These are phyloP conservation scores for Penicillium verrucosum DNA, from an alignment of 2,329 filamentous ascomycete species.

Conservation along the genomic window DNA sequence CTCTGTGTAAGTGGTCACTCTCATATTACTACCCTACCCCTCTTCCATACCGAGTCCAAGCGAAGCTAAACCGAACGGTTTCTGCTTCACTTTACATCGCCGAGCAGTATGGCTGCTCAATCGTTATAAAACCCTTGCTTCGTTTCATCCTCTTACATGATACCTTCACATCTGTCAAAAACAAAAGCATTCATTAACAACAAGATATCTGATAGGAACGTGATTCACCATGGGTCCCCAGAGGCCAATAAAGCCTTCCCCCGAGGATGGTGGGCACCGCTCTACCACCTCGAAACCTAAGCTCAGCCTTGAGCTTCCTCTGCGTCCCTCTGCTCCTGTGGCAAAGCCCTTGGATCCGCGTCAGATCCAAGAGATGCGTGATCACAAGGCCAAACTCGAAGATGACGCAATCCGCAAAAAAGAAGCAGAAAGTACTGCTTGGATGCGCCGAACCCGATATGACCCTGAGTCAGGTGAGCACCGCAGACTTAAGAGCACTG, in stretches of 20 bases:
- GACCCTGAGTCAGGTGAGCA: neutral
- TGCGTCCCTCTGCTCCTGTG: neutral
- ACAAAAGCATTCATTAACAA: neutral
- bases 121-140: neutral
- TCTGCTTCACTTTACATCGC: neutral
- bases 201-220: neutral
- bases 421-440: neutral
- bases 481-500: neutral
- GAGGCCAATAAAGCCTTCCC: neutral
- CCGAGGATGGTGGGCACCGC: neutral
- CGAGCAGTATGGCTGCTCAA: neutral
- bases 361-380: neutral
- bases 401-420: neutral
- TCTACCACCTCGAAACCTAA: neutral
- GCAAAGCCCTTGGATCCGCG: neutral
- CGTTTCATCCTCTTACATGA: neutral
- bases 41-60: neutral
- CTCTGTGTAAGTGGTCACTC: neutral
- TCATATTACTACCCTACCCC: too few relatives aligned
- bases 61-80: neutral
- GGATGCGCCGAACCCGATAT: conserved; percentile 1
- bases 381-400: neutral
- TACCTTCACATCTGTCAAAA: neutral
- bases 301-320: neutral
- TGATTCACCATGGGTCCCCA: neutral